These are phyloP conservation scores for Hansenula sp. DNA, from an alignment of 1,139 yeast genomes.

Conservation along the genomic window DNA sequence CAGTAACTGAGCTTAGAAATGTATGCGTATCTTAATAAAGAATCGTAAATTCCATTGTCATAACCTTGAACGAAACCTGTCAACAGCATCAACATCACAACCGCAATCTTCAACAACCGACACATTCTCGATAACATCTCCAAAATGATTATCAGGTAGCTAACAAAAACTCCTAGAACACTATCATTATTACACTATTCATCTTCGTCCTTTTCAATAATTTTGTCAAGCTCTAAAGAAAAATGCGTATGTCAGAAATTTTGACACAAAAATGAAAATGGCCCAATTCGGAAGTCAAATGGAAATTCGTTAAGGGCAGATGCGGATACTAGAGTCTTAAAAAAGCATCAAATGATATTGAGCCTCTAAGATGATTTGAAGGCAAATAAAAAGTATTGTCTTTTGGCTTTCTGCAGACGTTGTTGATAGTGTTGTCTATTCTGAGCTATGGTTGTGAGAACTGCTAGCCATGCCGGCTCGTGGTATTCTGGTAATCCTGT, in stretches of 20 bases:
- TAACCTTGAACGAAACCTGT: slow-evolving; percentile 1
- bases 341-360: too few relatives aligned
- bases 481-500: slow-evolving; percentile 65
- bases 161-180: too few relatives aligned
- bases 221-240: too few relatives aligned
- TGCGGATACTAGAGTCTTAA: background rate
- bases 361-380: too few relatives aligned
- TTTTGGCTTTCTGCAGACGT: too few relatives aligned
- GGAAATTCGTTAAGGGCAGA: background rate
- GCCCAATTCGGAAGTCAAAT: too few relatives aligned
- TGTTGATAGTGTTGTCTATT: too few relatives aligned
- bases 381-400: too few relatives aligned
- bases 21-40: slow-evolving; percentile 14
- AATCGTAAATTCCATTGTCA: slow-evolving; percentile 11
- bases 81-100: background rate
- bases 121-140: too few relatives aligned
- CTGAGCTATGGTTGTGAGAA: slow-evolving; percentile 29
- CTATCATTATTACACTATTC: too few relatives aligned
- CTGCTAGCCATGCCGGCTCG: slow-evolving; percentile 83
- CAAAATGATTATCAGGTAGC: too few relatives aligned
- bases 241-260: background rate
- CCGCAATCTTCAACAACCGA: background rate
- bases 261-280: background rate
- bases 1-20: slow-evolving; percentile 18
- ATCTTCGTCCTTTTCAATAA: too few relatives aligned